These are phyloP conservation scores for Westerdykella aurantiaca DNA, from an alignment of 2,329 filamentous ascomycete species.

Conservation along the genomic window DNA sequence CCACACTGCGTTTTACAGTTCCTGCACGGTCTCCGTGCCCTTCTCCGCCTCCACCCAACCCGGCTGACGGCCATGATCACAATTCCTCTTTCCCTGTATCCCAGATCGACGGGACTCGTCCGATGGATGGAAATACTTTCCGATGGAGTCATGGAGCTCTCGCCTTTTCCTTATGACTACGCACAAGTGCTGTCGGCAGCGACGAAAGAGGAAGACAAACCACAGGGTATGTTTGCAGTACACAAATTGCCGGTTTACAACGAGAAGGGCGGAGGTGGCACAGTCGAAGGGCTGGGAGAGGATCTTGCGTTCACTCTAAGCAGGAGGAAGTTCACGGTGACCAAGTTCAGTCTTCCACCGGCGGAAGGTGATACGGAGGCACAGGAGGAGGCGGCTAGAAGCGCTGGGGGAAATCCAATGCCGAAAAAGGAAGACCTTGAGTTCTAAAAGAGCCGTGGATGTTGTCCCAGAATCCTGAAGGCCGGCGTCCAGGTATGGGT, in stretches of 20 bases:
- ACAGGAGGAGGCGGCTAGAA: constrained; percentile 44
- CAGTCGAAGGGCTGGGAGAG: constrained; percentile 60
- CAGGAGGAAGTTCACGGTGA: constrained; percentile 74
- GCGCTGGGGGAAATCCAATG: constrained; percentile 48
- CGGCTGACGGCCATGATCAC: constrained; percentile 69
- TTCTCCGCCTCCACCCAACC: constrained; percentile 62
- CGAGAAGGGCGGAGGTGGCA: constrained; percentile 77
- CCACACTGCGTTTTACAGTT: constrained; percentile 74
- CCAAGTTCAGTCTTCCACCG: constrained; percentile 83
- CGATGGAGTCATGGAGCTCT: constrained; percentile 82
- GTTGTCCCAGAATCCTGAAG: not conserved
- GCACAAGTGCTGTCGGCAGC: constrained; percentile 48
- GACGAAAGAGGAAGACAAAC: constrained; percentile 62
- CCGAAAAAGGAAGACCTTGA: constrained; percentile 56
- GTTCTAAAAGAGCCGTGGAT: constrained; percentile 43
- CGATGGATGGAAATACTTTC: constrained; percentile 80
- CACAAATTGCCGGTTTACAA: constrained; percentile 80
- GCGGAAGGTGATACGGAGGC: constrained; percentile 67
- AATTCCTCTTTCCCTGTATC: constrained; percentile 73
- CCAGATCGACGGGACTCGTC: constrained; percentile 67
- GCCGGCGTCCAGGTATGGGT: not conserved
- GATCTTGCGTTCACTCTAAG: constrained; percentile 90
- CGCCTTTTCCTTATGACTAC: constrained; percentile 60
- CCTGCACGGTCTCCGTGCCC: constrained; percentile 67
- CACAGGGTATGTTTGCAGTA: constrained; percentile 79